A percentile compares a stretch with the other conserved stretches of the same genome.
phyloP scores from a whole-genome alignment of 75 land plant species.

The Selaginella tamariscina region DNA sequence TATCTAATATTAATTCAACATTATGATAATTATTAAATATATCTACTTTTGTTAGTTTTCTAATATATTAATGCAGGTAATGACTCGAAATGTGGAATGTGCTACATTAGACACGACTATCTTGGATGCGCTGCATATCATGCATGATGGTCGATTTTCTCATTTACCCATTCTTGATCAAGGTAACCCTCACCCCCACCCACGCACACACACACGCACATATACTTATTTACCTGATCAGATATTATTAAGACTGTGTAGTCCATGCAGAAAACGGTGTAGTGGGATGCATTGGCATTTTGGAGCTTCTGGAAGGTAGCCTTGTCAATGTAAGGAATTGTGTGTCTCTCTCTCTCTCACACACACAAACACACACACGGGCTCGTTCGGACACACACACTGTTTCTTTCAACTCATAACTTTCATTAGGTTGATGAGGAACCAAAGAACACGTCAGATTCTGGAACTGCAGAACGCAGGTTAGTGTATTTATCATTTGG shows the following conservation, averaged over 20 bases:
- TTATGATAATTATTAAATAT: too few species aligned
- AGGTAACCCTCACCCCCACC: too few species aligned
- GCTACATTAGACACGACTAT: constrained; percentile 6
- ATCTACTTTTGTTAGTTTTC: background rate
- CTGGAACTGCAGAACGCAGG: too few species aligned
- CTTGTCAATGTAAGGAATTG: background rate
- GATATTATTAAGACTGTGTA: background rate
- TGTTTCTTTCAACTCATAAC: too few species aligned
- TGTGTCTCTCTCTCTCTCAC: too few species aligned
- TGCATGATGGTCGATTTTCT: constrained; percentile 8
- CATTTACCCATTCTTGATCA: constrained; percentile 4
- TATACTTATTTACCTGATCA: background rate
- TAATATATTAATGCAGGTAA: background rate
- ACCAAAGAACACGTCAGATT: too few species aligned
- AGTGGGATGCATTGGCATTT: background rate
- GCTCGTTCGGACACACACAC: too few species aligned
- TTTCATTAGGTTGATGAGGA: too few species aligned
- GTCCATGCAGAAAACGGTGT: background rate
- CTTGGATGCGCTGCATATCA: constrained; percentile 7
- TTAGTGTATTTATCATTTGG: too few species aligned
- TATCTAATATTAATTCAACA: too few species aligned
- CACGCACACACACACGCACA: too few species aligned
- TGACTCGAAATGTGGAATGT: constrained; percentile 10
- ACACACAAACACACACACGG: too few species aligned
- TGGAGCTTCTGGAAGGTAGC: background rate